Percentiles rank a stretch among this genome's conserved stretches.
phyloP scores from a whole-genome alignment of 768 basidiomycete genomes.

The Mycena sanguinolenta region DNA sequence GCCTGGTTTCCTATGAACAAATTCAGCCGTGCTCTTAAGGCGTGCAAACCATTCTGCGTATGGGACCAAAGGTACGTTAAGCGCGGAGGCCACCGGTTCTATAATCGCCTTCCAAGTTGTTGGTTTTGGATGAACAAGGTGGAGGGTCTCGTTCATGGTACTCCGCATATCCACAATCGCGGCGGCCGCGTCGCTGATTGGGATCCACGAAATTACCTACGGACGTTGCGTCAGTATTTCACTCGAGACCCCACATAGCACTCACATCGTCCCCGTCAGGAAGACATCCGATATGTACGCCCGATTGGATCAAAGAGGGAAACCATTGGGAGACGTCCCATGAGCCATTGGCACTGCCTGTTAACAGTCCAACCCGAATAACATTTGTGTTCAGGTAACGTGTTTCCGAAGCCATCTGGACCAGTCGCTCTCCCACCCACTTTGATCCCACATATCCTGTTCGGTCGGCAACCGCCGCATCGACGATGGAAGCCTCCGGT shows the following conservation, averaged over 20 bases:
- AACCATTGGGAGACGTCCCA: conserved; percentile 26
- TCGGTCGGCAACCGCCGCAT: conserved; percentile 32
- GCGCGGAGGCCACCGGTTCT: conserved; percentile 30
- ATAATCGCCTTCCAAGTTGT: conserved; percentile 41
- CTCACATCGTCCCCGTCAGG: conserved; percentile 25
- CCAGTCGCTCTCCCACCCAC: conserved; percentile 45
- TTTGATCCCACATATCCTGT: conserved; percentile 47
- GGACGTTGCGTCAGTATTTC: background rate
- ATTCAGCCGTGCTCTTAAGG: conserved; percentile 36
- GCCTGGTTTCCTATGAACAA: too few species aligned
- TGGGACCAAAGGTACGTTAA: conserved; percentile 46
- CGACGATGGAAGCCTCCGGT: conserved; percentile 16
- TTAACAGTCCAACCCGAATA: conserved; percentile 23
- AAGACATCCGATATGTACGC: conserved; percentile 14
- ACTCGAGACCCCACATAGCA: background rate
- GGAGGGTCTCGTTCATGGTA: conserved; percentile 35
- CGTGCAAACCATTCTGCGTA: conserved; percentile 47
- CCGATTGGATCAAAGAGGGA: conserved; percentile 12
- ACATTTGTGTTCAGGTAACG: conserved; percentile 8
- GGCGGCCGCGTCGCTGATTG: conserved; percentile 39
- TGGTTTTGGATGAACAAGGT: conserved; percentile 49
- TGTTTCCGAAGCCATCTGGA: conserved; percentile 12
- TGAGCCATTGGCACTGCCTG: conserved; percentile 9
- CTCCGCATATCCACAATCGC: conserved; percentile 47
- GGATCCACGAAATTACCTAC: conserved; percentile 27